Evolutionary conservation across 768 basidiomycete species (phyloP), one percentile per base, ranked within the genome.

Genomic region (Naganishia onofrii): DNA sequence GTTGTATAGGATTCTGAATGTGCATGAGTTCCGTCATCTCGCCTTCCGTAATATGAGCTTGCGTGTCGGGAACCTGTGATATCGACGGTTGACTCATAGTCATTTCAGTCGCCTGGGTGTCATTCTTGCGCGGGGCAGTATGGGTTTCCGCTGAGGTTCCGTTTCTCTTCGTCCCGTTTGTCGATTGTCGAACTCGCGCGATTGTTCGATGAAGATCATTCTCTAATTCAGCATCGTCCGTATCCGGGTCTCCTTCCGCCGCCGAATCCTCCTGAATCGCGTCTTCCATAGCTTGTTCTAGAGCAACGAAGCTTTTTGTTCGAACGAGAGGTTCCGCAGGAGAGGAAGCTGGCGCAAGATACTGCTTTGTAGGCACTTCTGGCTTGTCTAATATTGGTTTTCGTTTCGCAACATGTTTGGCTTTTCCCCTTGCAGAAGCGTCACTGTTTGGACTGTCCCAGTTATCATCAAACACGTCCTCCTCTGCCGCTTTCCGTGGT

Each of bases 21-120:
- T 12, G n/a, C n/a, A 51, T 4, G 21, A 51, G 48, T 26, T 51
- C n/a, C 23, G 48, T 51, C 48, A 51, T n/a, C 23, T 51, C 48
- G 3, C 48, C 48, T 51, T 51, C 48, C 21, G 54, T 55, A 17
- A 17, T 21, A 23, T 34, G 60, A 4, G 60, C 60, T 28, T 63
- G 60, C 2, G 60, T 44, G 32, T 63, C 60, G 26, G 60, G 60
- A 28, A 63, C 60, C 26, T 63, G 60, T 23, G 60, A 63, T n/a
- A 63, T 44, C 21, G 60, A 15, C 15, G 60, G 60, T 15, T 13
- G 21, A 26, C 60, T 58, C 34, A 58, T n/a, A 2, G 34, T 36
- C 34, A 17, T 58, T 38, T 23, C 34, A 23, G 57, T n/a, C 21
- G 29, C 21, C 26, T 44, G 60, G 38, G 38, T 42, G 38, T 21